phyloP scores from a whole-genome alignment of 2,329 filamentous ascomycete genomes.

The Davidsoniella virescens region DNA sequence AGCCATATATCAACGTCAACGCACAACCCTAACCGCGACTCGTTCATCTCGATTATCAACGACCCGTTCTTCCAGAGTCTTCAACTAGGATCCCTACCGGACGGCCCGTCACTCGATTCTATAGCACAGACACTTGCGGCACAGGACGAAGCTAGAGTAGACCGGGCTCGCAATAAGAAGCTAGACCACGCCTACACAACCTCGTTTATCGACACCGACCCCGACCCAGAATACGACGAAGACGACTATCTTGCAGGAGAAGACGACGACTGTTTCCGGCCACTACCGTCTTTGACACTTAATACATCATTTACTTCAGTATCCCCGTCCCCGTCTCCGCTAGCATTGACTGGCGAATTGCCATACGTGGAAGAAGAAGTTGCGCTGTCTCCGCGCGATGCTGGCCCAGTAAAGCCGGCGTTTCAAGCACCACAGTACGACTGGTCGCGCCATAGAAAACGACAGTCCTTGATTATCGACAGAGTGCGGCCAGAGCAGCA shows the following conservation, averaged over 20 bases:
- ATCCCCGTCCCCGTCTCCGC: background rate
- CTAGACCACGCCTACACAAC: constrained; percentile 10
- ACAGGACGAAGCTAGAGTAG: constrained; percentile 8
- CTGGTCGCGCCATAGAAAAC: background rate
- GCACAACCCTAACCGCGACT: constrained; percentile 24
- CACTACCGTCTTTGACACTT: too few species aligned
- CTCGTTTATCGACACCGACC: constrained; percentile 15
- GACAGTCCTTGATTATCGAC: constrained; percentile 1
- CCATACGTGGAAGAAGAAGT: constrained; percentile 10
- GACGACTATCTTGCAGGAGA: constrained; percentile 16
- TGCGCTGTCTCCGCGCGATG: constrained; percentile 9
- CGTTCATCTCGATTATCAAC: constrained; percentile 36
- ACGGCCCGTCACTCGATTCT: constrained; percentile 20
- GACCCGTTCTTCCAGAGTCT: constrained; percentile 35
- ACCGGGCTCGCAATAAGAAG: constrained; percentile 5
- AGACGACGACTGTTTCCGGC: constrained; percentile 10
- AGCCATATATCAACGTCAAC: too few species aligned
- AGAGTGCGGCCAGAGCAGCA: background rate
- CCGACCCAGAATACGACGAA: constrained; percentile 22
- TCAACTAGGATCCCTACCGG: constrained; percentile 7
- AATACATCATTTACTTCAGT: too few species aligned
- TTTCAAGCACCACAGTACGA: constrained; percentile 1
- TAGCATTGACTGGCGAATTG: background rate
- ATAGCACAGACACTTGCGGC: constrained; percentile 3
- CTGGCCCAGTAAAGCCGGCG: constrained; percentile 1